These are phyloP conservation scores for Clausena lansium DNA, from an alignment of 345 rosid genomes.

Conservation along the genomic window DNA sequence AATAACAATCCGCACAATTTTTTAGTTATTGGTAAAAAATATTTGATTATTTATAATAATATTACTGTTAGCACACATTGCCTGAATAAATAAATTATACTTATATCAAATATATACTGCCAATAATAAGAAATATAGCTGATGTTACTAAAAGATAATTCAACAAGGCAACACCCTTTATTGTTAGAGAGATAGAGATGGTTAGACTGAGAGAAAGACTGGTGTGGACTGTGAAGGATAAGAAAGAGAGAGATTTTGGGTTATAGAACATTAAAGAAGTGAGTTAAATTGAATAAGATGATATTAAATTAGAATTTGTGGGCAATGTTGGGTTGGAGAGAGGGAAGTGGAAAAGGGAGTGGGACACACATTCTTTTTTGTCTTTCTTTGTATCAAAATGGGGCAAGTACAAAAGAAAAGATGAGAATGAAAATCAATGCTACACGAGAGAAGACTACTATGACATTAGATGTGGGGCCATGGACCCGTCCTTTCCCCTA, in stretches of 20 bases:
- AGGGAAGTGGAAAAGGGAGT: background rate
- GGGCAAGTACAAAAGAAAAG: slow-evolving; percentile 18
- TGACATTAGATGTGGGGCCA: slow-evolving; percentile 8
- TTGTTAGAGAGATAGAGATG: background rate
- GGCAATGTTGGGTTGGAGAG: slow-evolving; percentile 17
- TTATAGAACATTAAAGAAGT: background rate
- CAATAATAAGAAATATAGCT: too few species aligned
- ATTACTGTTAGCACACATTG: too few species aligned
- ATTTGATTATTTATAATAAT: too few species aligned
- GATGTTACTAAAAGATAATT: too few species aligned
- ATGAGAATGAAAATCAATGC: slow-evolving; percentile 32
- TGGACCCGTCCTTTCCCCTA: slow-evolving; percentile 5
- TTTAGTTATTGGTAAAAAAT: too few species aligned
- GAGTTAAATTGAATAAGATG: background rate
- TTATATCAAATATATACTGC: too few species aligned
- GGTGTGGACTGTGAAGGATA: background rate
- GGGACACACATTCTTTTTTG: slow-evolving; percentile 27
- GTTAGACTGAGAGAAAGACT: background rate
- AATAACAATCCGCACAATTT: too few species aligned
- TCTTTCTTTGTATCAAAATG: slow-evolving; percentile 13
- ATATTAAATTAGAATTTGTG: background rate
- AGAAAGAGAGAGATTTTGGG: slow-evolving; percentile 6
- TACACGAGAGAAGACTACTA: slow-evolving; percentile 29
- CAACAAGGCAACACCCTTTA: background rate
- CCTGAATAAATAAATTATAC: too few species aligned